phyloP scores from a whole-genome alignment of 2,329 filamentous ascomycete genomes.

The Cladosporium phlei region DNA sequence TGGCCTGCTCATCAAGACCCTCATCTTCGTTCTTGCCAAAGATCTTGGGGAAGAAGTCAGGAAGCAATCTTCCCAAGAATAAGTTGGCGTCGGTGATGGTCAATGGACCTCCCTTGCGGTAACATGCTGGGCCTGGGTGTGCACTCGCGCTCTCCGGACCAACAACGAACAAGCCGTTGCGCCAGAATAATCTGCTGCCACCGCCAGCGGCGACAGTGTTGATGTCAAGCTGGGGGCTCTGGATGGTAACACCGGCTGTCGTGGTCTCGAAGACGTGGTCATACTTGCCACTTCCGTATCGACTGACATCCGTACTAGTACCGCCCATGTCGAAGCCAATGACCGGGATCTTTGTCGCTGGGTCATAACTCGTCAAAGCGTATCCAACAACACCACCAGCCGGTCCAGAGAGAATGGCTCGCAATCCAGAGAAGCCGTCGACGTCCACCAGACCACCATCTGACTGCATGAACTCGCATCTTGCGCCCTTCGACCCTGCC shows the following conservation, averaged over 20 bases:
- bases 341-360: slow-evolving; percentile 73
- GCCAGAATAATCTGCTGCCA: slow-evolving; percentile 78
- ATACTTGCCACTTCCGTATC: slow-evolving; percentile 73
- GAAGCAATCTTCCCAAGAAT: slow-evolving; percentile 75
- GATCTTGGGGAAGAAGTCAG: slow-evolving; percentile 92
- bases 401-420: slow-evolving; percentile 81
- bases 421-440: slow-evolving; percentile 75
- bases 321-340: slow-evolving; percentile 97
- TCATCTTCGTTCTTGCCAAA: slow-evolving; percentile 87
- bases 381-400: slow-evolving; percentile 94
- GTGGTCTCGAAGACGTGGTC: slow-evolving; percentile 94
- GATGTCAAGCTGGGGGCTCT: slow-evolving; percentile 87
- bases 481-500: slow-evolving; percentile 60
- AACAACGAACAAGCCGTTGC: slow-evolving; percentile 83
- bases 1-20: slow-evolving; percentile 70
- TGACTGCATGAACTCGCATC: slow-evolving; percentile 94
- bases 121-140: slow-evolving; percentile 85
- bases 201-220: slow-evolving; percentile 92
- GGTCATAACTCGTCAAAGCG: slow-evolving; percentile 84
- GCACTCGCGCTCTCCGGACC: slow-evolving; percentile 85
- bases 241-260: slow-evolving; percentile 88
- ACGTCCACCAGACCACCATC: slow-evolving; percentile 70
- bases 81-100: slow-evolving; percentile 94
- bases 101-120: slow-evolving; percentile 80
- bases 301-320: slow-evolving; percentile 84